A percentile compares a stretch with the other conserved stretches of the same genome.
Evolutionary conservation across 2,329 filamentous ascomycete species (phyloP).

Genomic region (Coniosporium tulheliwenetii): DNA sequence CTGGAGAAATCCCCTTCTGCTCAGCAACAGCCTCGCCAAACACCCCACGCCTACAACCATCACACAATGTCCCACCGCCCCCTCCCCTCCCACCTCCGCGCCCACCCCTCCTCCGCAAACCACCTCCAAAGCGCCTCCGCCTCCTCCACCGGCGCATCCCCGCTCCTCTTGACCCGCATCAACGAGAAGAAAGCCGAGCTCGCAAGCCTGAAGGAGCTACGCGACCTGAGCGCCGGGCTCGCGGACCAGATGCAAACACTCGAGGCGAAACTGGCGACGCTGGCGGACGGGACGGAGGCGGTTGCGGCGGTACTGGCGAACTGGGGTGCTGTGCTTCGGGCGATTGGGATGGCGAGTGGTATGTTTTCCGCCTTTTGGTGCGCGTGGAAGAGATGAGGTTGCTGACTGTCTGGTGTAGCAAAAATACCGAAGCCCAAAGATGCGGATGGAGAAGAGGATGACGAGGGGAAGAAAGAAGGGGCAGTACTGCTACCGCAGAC

Average conservation of each 20-base stretch:
- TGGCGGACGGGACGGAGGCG: constrained; percentile 71
- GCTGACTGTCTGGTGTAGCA: constrained; percentile 27
- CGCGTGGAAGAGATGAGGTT: not conserved
- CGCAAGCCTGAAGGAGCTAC: constrained; percentile 60
- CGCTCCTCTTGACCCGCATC: constrained; percentile 57
- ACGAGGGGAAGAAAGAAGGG: constrained; percentile 21
- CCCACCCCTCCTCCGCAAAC: constrained; percentile 30
- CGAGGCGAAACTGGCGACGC: constrained; percentile 59
- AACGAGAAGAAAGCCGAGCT: constrained; percentile 76
- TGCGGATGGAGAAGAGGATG: constrained; percentile 22
- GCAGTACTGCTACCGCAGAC: constrained; percentile 55
- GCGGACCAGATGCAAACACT: constrained; percentile 71
- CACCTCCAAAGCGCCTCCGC: constrained; percentile 26
- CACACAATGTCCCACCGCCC: constrained; percentile 23
- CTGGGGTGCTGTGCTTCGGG: constrained; percentile 74
- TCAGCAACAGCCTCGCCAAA: no score
- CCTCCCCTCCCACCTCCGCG: constrained; percentile 50
- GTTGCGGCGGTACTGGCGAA: constrained; percentile 75
- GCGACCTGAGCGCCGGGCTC: constrained; percentile 62
- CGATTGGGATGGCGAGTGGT: constrained; percentile 79
- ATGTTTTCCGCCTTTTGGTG: constrained; percentile 17
- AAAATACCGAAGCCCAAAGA: constrained; percentile 50
- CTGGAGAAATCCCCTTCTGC: no score
- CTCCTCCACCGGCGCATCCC: constrained; percentile 42
- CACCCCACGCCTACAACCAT: no score